Evolutionary conservation across 768 basidiomycete genomes (phyloP), one percentile per base, ranked within the genome.

Genomic region (Pulveroboletus sp.): DNA sequence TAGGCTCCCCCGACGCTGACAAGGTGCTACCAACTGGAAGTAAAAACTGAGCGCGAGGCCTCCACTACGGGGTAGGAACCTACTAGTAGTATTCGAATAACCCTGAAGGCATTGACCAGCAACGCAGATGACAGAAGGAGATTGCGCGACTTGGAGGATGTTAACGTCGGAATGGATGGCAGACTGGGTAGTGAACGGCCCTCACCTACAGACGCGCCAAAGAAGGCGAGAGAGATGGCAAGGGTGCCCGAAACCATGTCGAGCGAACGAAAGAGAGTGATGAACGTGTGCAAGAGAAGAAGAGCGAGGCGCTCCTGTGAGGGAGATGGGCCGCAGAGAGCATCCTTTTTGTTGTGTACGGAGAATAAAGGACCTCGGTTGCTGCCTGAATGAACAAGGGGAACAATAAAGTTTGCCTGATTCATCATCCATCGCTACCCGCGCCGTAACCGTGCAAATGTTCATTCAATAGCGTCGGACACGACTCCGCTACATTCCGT

Each of bases 91-190:
- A 62, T 91, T 90, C 30, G 86, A 81, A 69, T 71, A 79, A 50
- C 89, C 89, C 67, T 89, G 77, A 49, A 91, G 70, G 74, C 89
- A 91, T 85, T 92, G 88, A 58, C 89, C 89, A 65, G 89, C 85
- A 86, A 88, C 73, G 76, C 89, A 91, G 54, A 92, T 74, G 49
- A 90, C 81, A 61, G 83, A 68, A 51, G 72, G 66, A 57, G 77
- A 74, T 66, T 83, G 81, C 51, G 83, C 82, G 63, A 73, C 79
- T 82, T 28, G 47, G 32, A 33, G 3, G 27, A 10, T 28, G 38
- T 60, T 4, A 58, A 47, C 31, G 15, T 21, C 21, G 21, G 2
- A 27, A 28, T 21, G 14, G 8, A 40, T 50, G 6, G 14, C 12
- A 30, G 18, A 14, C 3, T 21, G 28, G 6, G 41, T 5, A 2